These are phyloP conservation scores for Cordyceps farinosa DNA, from an alignment of 2,329 filamentous ascomycete genomes.

Conservation along the genomic window DNA sequence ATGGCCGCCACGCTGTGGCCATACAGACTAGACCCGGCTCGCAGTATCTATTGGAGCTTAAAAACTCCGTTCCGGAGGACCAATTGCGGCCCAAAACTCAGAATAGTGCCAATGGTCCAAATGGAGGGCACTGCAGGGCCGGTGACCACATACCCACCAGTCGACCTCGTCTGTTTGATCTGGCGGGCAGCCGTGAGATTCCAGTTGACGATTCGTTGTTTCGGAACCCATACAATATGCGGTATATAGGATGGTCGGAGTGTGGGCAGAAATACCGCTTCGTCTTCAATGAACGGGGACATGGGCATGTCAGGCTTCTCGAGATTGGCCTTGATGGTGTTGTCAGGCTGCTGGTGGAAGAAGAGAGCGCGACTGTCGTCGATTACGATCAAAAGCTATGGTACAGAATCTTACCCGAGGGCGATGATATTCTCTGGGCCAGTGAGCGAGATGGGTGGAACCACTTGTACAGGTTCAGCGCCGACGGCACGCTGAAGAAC, in stretches of 20 bases:
- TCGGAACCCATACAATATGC: slow-evolving; percentile 23
- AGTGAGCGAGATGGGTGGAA: slow-evolving; percentile 30
- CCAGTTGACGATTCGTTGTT: slow-evolving; percentile 24
- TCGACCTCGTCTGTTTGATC: no score
- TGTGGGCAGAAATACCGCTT: slow-evolving; percentile 27
- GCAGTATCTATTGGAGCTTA: no score
- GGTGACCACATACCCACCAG: no score
- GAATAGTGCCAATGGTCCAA: no score
- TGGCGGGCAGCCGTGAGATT: slow-evolving; percentile 21
- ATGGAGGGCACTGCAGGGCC: no score
- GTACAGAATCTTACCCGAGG: background rate
- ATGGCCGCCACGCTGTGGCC: no score
- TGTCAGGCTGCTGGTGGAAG: slow-evolving; percentile 23
- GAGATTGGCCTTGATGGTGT: slow-evolving; percentile 20
- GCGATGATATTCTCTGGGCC: slow-evolving; percentile 27
- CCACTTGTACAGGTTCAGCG: slow-evolving; percentile 27
- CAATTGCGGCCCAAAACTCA: no score
- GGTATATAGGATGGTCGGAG: slow-evolving; percentile 24
- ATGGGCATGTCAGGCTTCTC: slow-evolving; percentile 24
- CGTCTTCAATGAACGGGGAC: slow-evolving; percentile 28
- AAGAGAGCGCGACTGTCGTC: slow-evolving; percentile 26
- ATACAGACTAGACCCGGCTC: no score
- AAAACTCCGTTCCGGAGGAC: no score
- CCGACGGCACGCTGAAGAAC: slow-evolving; percentile 5
- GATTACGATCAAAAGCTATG: slow-evolving; percentile 20